These are phyloP conservation scores for Avena atlantica DNA, from an alignment of 176 grass and related monocot genomes.

Conservation along the genomic window DNA sequence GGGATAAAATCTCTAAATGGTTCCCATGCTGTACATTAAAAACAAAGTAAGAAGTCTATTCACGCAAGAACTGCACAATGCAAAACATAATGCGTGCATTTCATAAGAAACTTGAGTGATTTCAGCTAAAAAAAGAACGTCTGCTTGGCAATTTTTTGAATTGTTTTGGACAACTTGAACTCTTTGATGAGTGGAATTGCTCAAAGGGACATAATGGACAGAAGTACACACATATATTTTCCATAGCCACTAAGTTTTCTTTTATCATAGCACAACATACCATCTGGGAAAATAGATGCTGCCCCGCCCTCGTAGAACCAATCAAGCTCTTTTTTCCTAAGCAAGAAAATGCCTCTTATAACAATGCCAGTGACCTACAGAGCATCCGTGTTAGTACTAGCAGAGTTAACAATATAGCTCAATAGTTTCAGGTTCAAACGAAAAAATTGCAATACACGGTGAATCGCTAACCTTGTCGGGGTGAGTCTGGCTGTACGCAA, in stretches of 20 bases:
- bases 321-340: constrained; percentile 91
- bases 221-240: background rate
- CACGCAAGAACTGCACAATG: background rate
- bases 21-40: constrained; percentile 75
- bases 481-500: constrained; percentile 82
- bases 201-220: background rate
- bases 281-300: constrained; percentile 92
- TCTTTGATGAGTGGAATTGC: background rate
- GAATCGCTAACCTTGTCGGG: constrained; percentile 71
- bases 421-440: background rate
- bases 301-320: constrained; percentile 98
- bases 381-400: background rate
- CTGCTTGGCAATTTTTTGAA: background rate
- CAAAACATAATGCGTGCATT: background rate
- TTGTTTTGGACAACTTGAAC: background rate
- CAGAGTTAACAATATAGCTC: background rate
- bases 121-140: constrained; percentile 4
- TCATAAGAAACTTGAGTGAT: background rate
- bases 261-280: constrained; percentile 38
- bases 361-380: constrained; percentile 86
- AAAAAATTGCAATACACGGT: background rate
- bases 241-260: background rate
- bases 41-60: background rate
- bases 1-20: constrained; percentile 94
- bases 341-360: constrained; percentile 90